Conservation (phyloP, 2,329 filamentous ascomycete genomes). For the Colletotrichum spinosum region DNA sequence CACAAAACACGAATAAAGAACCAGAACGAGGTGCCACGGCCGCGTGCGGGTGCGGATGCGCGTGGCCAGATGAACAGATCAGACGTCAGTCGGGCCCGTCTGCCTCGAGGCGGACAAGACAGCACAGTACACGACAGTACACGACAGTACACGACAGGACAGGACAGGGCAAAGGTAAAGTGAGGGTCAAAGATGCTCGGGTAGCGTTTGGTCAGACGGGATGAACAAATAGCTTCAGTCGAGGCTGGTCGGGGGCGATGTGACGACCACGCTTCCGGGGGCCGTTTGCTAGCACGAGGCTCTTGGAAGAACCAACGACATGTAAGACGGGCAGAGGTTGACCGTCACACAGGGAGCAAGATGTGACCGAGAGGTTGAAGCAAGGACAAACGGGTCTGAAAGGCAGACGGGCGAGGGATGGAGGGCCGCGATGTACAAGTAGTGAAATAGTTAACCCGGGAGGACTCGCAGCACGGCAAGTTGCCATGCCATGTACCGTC, state of each 20-base stretch:
- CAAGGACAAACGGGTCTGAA: conserved; percentile 1
- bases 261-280: conserved; percentile 11
- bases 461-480: too few relatives aligned
- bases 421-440: too few relatives aligned
- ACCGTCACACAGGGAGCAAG: conserved; percentile 17
- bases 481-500: too few relatives aligned
- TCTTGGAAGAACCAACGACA: conserved; percentile 19
- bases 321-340: conserved; percentile 4
- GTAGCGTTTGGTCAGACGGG: conserved; percentile 25
- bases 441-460: too few relatives aligned
- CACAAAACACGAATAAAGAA: conserved; percentile 15
- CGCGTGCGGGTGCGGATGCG: conserved; percentile 2
- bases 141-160: too few relatives aligned
- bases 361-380: conserved; percentile 1
- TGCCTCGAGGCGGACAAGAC: too few relatives aligned
- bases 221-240: conserved; percentile 14
- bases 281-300: conserved; percentile 15
- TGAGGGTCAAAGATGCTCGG: conserved; percentile 28
- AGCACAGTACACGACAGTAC: too few relatives aligned
- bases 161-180: background rate
- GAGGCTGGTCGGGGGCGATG: conserved; percentile 2
- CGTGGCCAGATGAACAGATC: conserved; percentile 27
- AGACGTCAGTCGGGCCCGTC: conserved; percentile 7
- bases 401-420: too few relatives aligned
- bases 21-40: background rate